Base-by-base conservation (phyloP, 1,139 yeast species). In the Taphrina pruni region DNA sequence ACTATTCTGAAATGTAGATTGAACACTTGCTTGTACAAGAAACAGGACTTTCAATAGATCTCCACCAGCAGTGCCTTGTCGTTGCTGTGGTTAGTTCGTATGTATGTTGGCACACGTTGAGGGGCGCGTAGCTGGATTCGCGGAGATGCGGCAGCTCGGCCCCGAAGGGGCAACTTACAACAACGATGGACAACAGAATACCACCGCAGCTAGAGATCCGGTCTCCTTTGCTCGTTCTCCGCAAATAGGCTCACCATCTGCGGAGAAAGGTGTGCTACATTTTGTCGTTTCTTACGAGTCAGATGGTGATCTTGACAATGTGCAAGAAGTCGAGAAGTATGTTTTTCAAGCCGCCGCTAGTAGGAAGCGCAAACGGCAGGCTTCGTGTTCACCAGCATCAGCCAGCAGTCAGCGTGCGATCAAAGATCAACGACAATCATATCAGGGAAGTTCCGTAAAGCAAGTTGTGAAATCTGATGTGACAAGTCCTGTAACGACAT, bases 211-310 rank as follows among this genome's bases (percentile, higher is more conserved):
- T 45, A 45, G 8, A n/a, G n/a, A 45, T 17, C n/a, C 20, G n/a
- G 8, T 12, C n/a, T 8, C 21, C 20, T 6, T 7, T n/a, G n/a
- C 1, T 7, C 20, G 20, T 26, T 26, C 32, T 26, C 32, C 32
- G 21, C 9, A 50, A 50, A 50, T 50, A 50, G 54, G 54, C 54
- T 50, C 54, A 50, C 36, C 54, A 9, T 21, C 54, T 5, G 21
- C 36, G n/a, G 36, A 21, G 9, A 21, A 11, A 8, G 36, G 36
- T 11, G 9, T 21, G 8, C 36, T 11, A 50, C 36, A 21, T 11
- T 21, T 50, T 26, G 54, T 21, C 9, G n/a, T 50, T 9, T 50
- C 54, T 21, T 50, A 6, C 32, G 54, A 26, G 54, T 50, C 54
- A 14, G 36, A 21, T 6, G n/a, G 54, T 50, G 54, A 21, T 50